phyloP scores from a whole-genome alignment of 2,329 filamentous ascomycete species.

The Colletotrichum sp. region DNA sequence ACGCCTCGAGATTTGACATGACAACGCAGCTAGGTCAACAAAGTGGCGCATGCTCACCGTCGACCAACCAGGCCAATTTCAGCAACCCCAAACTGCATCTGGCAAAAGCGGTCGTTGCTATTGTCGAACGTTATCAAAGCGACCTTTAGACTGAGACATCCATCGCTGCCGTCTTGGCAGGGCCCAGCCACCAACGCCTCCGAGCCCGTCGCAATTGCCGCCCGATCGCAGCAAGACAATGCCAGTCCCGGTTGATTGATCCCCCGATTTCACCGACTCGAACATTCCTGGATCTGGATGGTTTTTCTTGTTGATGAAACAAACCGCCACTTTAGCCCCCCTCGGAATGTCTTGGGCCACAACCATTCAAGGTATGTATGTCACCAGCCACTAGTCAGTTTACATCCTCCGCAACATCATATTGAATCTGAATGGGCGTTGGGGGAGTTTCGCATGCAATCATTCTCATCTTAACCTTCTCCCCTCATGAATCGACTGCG shows the following conservation, averaged over 20 bases:
- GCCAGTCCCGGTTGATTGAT: not conserved
- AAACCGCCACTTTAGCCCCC: not conserved
- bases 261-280: not conserved
- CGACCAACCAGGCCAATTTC: not conserved
- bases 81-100: not conserved
- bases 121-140: not conserved
- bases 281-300: not conserved
- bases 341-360: not conserved
- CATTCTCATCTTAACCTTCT: not conserved
- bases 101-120: not conserved
- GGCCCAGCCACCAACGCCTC: not conserved
- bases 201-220: not conserved
- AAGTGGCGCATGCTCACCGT: not conserved
- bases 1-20: not conserved
- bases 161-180: constrained; percentile 2
- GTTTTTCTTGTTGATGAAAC: not conserved
- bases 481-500: not conserved
- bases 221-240: not conserved
- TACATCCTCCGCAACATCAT: not conserved
- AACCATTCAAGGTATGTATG: not conserved
- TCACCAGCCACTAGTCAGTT: not conserved
- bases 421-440: not conserved
- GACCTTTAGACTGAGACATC: not conserved
- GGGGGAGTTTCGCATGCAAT: not conserved
- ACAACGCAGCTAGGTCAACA: not conserved